Evolutionary conservation across 2,329 filamentous ascomycete genomes (phyloP).

Genomic region (Aureobasidium zeae): DNA sequence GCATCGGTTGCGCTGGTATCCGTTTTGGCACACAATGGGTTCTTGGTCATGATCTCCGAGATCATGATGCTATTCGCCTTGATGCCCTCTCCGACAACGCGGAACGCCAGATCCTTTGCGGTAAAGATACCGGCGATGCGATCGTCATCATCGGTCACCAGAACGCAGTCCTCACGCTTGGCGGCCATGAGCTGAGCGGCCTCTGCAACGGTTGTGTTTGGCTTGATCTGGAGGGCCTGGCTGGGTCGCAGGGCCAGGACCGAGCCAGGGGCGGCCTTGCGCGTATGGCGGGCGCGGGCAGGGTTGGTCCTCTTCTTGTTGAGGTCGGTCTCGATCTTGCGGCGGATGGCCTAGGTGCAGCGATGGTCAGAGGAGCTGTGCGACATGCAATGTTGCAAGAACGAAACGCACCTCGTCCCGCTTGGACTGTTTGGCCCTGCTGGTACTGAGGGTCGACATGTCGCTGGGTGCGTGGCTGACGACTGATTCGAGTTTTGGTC

Average conservation of each 20-base stretch:
- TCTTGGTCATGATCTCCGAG: slow-evolving; percentile 99
- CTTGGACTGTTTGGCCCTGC: slow-evolving; percentile 92
- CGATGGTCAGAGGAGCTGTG: slow-evolving; percentile 7
- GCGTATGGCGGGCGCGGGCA: slow-evolving; percentile 68
- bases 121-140: slow-evolving; percentile 98
- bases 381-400: neutral
- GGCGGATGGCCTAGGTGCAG: slow-evolving; percentile 70
- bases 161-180: slow-evolving; percentile 93
- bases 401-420: slow-evolving; percentile 73
- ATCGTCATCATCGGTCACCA: slow-evolving; percentile 96
- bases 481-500: slow-evolving; percentile 57
- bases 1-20: slow-evolving; percentile 98
- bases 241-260: slow-evolving; percentile 93
- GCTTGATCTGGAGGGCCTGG: slow-evolving; percentile 95
- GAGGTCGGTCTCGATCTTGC: slow-evolving; percentile 93
- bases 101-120: slow-evolving; percentile 94
- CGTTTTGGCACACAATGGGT: slow-evolving; percentile 91
- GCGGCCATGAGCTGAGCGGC: slow-evolving; percentile 98
- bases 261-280: slow-evolving; percentile 91
- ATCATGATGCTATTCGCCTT: slow-evolving; percentile 88
- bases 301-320: slow-evolving; percentile 89
- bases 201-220: slow-evolving; percentile 83
- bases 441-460: slow-evolving; percentile 74
- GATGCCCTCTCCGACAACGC: slow-evolving; percentile 82
- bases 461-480: slow-evolving; percentile 45